Conservation (phyloP, 371 early-diverging fungal species). For the Entomophthora muscae region DNA sequence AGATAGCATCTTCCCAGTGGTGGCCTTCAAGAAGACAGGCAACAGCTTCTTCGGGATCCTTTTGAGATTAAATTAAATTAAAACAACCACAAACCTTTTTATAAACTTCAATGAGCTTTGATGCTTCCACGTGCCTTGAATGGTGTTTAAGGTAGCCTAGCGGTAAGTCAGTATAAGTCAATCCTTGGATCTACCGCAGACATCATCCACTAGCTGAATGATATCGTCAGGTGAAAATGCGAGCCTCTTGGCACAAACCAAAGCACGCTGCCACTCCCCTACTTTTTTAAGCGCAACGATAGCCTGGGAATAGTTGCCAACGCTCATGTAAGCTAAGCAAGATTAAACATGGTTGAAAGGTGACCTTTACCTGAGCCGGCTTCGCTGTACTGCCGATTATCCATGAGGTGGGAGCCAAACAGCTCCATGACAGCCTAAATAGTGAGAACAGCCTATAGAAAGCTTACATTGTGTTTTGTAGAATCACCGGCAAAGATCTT, state of each 20-base stretch:
- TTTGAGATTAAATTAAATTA: neutral
- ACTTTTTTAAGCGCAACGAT: neutral
- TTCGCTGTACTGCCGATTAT: neutral
- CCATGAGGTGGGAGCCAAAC: neutral
- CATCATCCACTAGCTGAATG: neutral
- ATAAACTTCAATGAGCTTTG: neutral
- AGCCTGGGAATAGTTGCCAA: neutral
- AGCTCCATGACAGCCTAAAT: neutral
- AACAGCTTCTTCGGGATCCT: slow-evolving; percentile 46
- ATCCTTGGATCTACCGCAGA: neutral
- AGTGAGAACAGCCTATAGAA: neutral
- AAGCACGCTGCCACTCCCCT: slow-evolving; percentile 4
- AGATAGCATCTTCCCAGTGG: slow-evolving; percentile 51
- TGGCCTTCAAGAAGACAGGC: slow-evolving; percentile 40
- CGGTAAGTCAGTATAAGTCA: neutral
- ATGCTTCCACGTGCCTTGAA: slow-evolving; percentile 1
- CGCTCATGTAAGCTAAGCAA: neutral
- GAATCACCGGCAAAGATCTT: slow-evolving; percentile 27
- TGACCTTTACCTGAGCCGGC: slow-evolving; percentile 1
- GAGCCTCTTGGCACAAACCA: neutral
- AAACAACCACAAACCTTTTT: neutral
- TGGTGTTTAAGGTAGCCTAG: slow-evolving; percentile 5
- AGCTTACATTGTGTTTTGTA: slow-evolving; percentile 11
- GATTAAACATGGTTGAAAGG: neutral
- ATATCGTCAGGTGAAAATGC: neutral